Evolutionary conservation across 371 early-diverging fungal species (phyloP), one percentile per base, ranked within the genome.

Genomic region (Mucor circinelloides): DNA sequence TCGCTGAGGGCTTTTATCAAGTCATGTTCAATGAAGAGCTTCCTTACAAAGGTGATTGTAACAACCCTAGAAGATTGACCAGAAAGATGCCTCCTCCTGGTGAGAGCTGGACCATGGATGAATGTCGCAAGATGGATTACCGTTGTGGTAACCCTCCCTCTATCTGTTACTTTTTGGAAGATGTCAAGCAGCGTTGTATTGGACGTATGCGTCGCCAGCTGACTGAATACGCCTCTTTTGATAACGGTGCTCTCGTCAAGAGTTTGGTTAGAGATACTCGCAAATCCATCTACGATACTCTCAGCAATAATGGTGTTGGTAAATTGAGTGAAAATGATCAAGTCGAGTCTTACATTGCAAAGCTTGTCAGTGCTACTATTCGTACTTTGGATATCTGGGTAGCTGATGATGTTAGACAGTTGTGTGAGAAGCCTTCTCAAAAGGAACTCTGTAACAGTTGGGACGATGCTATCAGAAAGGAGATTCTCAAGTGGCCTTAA

Each of bases 121-220:
- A 89, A 73, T 89, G 89, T 75, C 68, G 71, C 46, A 81, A 80
- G 42, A 84, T 84, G 86, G 84, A 89, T 60, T 87, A 87, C 56
- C 84, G 87, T 64, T 89, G 89, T 68, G 89, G 89, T 19, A 89
- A 89, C 69, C 89, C 89, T 12, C 89, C 89, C 17, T 86, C 88
- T 23, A 85, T 89, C 63, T 89, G 89, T 67, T 82, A 89, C 70
- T 84, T 81, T 58, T 78, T 89, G 71, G 56, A 64, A 21, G 64
- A 81, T 72, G 72, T 79, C 40, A 83, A 83, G 68, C 60, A 63
- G 54, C 84, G 84, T 66, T 74, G 77, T 60, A 54, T 79, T 19
- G 69, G 70, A 2, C 78, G 80, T 57, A 79, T 81, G 65, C 72
- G 71, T 34, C 48, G 61, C 21, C 80, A 79, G 57, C 27, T 80